A percentile compares a stretch with the other conserved stretches of the same genome.
Evolutionary conservation across 2,329 filamentous ascomycete species (phyloP).

Genomic region (Hypoxylon sp.): DNA sequence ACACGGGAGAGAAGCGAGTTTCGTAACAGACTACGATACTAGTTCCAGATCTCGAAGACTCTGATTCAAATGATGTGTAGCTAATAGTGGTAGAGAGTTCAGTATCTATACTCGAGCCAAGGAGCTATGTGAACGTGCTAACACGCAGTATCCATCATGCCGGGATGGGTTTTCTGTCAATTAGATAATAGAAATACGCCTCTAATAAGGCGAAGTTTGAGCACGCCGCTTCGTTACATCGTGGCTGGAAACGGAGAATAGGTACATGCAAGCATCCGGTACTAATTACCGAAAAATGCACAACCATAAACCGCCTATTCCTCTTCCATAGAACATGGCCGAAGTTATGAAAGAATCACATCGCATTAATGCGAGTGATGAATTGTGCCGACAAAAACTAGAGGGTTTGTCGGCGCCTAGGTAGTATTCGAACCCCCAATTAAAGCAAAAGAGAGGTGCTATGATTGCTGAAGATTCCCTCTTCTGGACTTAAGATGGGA

Average conservation of each 20-base stretch:
- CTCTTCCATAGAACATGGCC: constrained; percentile 4
- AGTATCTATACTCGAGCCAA: no score
- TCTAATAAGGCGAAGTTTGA: constrained; percentile 2
- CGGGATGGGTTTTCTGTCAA: constrained; percentile 13
- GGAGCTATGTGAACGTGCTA: no score
- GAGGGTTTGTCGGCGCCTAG: constrained; percentile 32
- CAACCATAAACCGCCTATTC: background rate
- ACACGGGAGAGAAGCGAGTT: constrained; percentile 39
- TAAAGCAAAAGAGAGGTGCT: constrained; percentile 30
- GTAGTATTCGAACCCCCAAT: constrained; percentile 19
- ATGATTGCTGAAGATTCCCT: constrained; percentile 24
- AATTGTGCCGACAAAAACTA: constrained; percentile 23
- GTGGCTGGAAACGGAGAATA: no score
- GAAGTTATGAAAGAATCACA: constrained; percentile 22
- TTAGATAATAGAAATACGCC: background rate
- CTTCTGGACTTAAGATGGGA: constrained; percentile 26
- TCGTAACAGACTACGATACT: constrained; percentile 30
- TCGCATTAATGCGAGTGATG: constrained; percentile 33
- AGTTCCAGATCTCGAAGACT: constrained; percentile 10
- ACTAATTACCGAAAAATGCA: constrained; percentile 1
- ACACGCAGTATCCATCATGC: constrained; percentile 5
- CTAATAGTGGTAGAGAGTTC: no score
- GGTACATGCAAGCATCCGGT: constrained; percentile 11
- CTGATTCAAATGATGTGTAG: no score
- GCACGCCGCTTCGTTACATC: constrained; percentile 14